Percentiles rank a stretch among this genome's conserved stretches.
Evolutionary conservation across 2,329 filamentous ascomycete species (phyloP).

Genomic region (Diaporthe eres): DNA sequence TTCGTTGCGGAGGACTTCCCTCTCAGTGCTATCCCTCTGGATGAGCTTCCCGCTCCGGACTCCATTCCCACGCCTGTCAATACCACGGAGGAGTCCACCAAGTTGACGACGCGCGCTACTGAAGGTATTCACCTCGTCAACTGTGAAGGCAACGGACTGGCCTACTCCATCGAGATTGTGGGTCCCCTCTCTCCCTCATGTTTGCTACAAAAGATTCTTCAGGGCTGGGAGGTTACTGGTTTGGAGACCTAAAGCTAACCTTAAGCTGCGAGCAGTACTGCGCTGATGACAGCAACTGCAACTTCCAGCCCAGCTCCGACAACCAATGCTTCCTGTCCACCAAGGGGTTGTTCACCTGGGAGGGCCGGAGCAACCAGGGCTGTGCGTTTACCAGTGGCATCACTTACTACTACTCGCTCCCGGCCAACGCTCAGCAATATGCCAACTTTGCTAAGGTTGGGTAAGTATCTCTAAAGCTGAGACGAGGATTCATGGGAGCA

Average conservation of each 20-base stretch:
- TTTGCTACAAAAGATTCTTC: not conserved
- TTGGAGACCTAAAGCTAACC: not conserved
- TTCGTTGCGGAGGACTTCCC: conserved; percentile 17
- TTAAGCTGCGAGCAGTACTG: not conserved
- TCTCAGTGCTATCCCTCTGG: not conserved
- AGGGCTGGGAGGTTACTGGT: too few species aligned
- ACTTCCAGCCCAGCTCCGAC: conserved; percentile 6
- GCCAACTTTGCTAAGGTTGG: not conserved
- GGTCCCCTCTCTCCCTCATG: not conserved
- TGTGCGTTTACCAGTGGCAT: not conserved
- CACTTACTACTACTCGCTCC: not conserved
- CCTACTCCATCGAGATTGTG: conserved; percentile 9
- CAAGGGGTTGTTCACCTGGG: not conserved
- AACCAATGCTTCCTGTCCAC: conserved; percentile 14
- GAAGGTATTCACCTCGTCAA: conserved; percentile 11
- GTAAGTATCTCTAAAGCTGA: not conserved
- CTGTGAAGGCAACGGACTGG: not conserved
- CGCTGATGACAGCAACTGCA: conserved; percentile 19
- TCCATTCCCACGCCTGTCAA: conserved; percentile 4
- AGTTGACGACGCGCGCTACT: not conserved
- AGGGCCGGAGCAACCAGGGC: conserved; percentile 7
- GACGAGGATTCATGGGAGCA: too few species aligned
- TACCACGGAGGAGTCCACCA: not conserved
- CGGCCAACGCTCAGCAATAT: not conserved
- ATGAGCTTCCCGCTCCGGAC: conserved; percentile 1